Percentiles rank a stretch among this genome's conserved stretches.
Conservation (phyloP, 2,329 filamentous ascomycete genomes). For the Orbilia ellipsospora region DNA sequence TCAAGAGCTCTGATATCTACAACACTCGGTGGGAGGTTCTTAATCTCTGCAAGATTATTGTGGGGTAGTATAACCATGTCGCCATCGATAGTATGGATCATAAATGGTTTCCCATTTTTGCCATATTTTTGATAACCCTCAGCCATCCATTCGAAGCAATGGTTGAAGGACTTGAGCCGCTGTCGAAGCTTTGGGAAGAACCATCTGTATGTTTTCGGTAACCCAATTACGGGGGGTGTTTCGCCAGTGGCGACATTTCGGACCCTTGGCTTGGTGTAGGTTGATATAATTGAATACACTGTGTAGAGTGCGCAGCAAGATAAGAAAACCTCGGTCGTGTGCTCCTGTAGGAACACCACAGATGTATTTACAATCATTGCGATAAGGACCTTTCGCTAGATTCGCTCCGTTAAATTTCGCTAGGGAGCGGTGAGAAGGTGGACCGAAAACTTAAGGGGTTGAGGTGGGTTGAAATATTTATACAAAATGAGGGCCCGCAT, state of each 20-base stretch:
- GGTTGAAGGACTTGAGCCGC: conserved; percentile 24
- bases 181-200: conserved; percentile 45
- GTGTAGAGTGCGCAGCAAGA: conserved; percentile 30
- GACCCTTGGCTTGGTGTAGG: conserved; percentile 33
- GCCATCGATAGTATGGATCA: conserved; percentile 39
- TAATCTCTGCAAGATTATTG: conserved; percentile 28
- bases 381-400: neutral
- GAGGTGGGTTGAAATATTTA: conserved; percentile 23
- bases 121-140: conserved; percentile 49
- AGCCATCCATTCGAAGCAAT: conserved; percentile 22
- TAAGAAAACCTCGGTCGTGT: conserved; percentile 15
- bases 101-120: conserved; percentile 51
- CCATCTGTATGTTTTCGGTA: conserved; percentile 43
- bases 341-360: conserved; percentile 26
- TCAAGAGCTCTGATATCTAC: conserved; percentile 41
- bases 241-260: conserved; percentile 31
- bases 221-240: conserved; percentile 58
- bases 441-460: neutral
- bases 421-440: conserved; percentile 5
- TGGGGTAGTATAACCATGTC: conserved; percentile 47
- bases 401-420: conserved; percentile 13
- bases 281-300: conserved; percentile 23
- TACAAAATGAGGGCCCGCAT: conserved; percentile 2
- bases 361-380: conserved; percentile 42
- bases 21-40: conserved; percentile 32